Base-by-base conservation (phyloP, 805 yeast genomes). In the Phaffomyces thermotolerans region DNA sequence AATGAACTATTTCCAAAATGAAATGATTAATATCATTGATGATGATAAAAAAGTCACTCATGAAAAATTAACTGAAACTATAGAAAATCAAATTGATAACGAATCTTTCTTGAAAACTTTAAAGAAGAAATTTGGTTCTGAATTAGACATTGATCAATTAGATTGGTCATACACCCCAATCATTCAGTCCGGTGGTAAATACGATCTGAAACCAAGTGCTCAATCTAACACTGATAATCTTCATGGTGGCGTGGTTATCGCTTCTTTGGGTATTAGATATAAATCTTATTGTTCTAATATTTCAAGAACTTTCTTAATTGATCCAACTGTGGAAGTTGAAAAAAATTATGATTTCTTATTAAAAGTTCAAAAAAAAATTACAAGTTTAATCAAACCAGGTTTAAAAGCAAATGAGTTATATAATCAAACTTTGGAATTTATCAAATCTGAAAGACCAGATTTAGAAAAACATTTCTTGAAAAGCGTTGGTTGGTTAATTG, bases 101-200 rank as follows among this genome's bases (percentile, higher is more conserved):
- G 66, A 67, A n/a, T 79, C 76, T 52, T 84, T 84, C 67, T 76
- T 81, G 61, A 72, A 72, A 44, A 62, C 64, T 34, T 59, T 77
- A 55, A 77, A 79, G 55, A 74, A 75, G 51, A 71, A 72, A 45
- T 52, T 75, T 18, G 81, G 84, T 37, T 68, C 75, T 30, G 91
- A 84, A 43, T 83, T 89, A 48, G 95, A 88, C 56, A 69, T 82
- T 6, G 79, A 77, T 48, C 76, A 79, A 50, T 66, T 91, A 18
- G 98, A 91, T 61, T 91, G 97, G 96, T 85, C 95, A 52, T 88
- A 86, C 63, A 79, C 89, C 43, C 97, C 98, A 25, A 85, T 89
- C 41, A 75, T 89, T 42, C 95, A 88, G 66, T 83, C 95, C 53
- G 95, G 95, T 43, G 88, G 87, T 31, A 78, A 79, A 43, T 90